phyloP scores from a whole-genome alignment of 1,284 basidiomycete species.

The Tylopilus sp. region DNA sequence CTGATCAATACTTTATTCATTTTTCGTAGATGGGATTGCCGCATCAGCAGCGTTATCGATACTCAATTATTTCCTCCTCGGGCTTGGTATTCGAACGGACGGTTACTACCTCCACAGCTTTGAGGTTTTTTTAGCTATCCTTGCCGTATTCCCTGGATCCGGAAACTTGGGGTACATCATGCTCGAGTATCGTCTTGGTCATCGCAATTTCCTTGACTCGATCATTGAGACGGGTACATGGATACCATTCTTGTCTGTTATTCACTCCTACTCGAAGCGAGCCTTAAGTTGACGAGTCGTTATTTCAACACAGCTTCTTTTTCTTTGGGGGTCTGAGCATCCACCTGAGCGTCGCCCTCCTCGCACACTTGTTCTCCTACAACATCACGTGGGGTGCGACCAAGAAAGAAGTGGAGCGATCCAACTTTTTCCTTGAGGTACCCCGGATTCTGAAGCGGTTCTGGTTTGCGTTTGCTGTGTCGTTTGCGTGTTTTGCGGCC shows the following conservation, averaged over 20 bases:
- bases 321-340: slow-evolving; percentile 80
- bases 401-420: slow-evolving; percentile 74
- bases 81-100: slow-evolving; percentile 59
- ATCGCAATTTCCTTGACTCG: slow-evolving; percentile 44
- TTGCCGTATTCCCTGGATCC: slow-evolving; percentile 69
- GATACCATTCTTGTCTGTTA: slow-evolving; percentile 66
- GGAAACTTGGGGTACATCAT: slow-evolving; percentile 71
- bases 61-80: slow-evolving; percentile 72
- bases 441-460: slow-evolving; percentile 73
- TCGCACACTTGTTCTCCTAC: slow-evolving; percentile 79
- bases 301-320: slow-evolving; percentile 56
- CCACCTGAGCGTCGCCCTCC: slow-evolving; percentile 67
- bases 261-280: background rate
- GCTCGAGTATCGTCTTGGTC: slow-evolving; percentile 73
- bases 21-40: slow-evolving; percentile 64
- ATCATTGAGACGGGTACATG: slow-evolving; percentile 53
- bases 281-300: background rate
- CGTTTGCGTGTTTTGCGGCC: slow-evolving; percentile 36
- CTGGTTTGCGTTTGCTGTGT: slow-evolving; percentile 34
- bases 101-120: slow-evolving; percentile 70
- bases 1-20: background rate
- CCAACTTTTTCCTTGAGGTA: slow-evolving; percentile 86
- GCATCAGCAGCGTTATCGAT: slow-evolving; percentile 60
- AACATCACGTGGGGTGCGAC: slow-evolving; percentile 82
- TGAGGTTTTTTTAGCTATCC: slow-evolving; percentile 73